Base-by-base conservation (phyloP, 352 stramenopile species). In the Phytophthora cryptogea region DNA sequence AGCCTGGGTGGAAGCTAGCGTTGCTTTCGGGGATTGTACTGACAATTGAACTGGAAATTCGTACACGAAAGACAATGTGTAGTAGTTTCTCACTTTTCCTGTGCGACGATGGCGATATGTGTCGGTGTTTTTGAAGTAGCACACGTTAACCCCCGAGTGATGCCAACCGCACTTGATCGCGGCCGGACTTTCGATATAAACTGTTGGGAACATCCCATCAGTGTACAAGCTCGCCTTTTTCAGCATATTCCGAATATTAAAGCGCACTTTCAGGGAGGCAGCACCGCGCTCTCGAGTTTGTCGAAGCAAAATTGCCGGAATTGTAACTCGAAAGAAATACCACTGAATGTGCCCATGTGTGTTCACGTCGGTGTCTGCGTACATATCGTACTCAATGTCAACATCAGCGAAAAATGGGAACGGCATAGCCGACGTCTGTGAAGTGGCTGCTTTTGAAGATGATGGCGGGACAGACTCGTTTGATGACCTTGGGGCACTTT, bases 171-270 rank as follows among this genome's bases (percentile, higher is more conserved):
- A 72, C 9, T 48, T 55, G 37, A 58, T 10, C n/a, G 40, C 10
- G 11, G 26, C n/a, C 11, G 40, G 54, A 10, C 51, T 52, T 14
- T 82, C 68, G 4, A 88, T 60, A 49, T 84, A 92, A 17, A 94
- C 69, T 3, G 80, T 66, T 14, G 88, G 88, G n/a, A 89, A 70
- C 86, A 97, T 96, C 35, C 88, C 88, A 16, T 90, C 78, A 54
- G 90, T 92, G 72, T 94, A 97, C 58, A 96, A 55, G 48, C 88
- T 95, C 32, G 86, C 59, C 33, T 71, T 79, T 61, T 97, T 97
- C 32, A 90, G 71, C 75, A 95, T 90, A 64, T 96, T 96, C 45
- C 80, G 74, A 32, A 96, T 76, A 55, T 95, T 96, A 67, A 97
- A 93, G 56, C 84, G 76, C 3, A 92, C 77, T 28, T 42, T 70